Base-by-base conservation (phyloP, 2,329 filamentous ascomycete genomes). In the Madurella mycetomatis region DNA sequence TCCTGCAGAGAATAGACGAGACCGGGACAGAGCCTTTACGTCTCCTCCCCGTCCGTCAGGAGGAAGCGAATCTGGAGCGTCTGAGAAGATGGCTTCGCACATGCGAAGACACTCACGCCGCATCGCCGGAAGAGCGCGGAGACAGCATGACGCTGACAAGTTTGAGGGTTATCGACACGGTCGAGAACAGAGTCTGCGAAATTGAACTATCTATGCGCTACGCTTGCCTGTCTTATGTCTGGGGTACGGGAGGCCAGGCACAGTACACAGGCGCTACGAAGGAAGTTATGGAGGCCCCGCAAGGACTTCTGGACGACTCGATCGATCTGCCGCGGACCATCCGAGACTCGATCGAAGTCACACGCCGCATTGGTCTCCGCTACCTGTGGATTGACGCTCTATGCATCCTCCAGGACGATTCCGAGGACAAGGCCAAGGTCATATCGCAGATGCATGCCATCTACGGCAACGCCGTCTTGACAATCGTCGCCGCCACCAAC, bases 371-470 rank as follows among this genome's bases (percentile, higher is more conserved):
- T 15, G 55, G 55, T 1, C 40, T 57, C 11, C 55, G 51, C 4
- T 57, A 57, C 32, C 44, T 57, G 16, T 57, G 55, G 55, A 41
- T 58, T 13, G 55, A 58, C 17, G 48, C 51, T 7, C 49, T 58
- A 2, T 58, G 55, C 39, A 58, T 58, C 41, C 5, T 52, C 7
- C 55, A 58, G 30, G 52, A 58, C 19, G 49, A 53, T 30, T 31
- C 17, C 5, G 45, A 34, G 2, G 55, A 58, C 41, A 52, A 52
- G 30, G 30, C 34, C 9, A 30, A 13, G 11, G 18, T 42, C 41
- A 47, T 52, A 9, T 52, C 51, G 1, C 45, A 40, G 5, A 58
- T 58, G 55, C 25, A 30, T 39, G 41, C 13, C 30, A 47, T 58
- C 16, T 58, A 58, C 37, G 46, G 51, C 41, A 50, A 55, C 30